phyloP scores from a whole-genome alignment of 495 filamentous ascomycete genomes.

The Hypoxylon fuscum region DNA sequence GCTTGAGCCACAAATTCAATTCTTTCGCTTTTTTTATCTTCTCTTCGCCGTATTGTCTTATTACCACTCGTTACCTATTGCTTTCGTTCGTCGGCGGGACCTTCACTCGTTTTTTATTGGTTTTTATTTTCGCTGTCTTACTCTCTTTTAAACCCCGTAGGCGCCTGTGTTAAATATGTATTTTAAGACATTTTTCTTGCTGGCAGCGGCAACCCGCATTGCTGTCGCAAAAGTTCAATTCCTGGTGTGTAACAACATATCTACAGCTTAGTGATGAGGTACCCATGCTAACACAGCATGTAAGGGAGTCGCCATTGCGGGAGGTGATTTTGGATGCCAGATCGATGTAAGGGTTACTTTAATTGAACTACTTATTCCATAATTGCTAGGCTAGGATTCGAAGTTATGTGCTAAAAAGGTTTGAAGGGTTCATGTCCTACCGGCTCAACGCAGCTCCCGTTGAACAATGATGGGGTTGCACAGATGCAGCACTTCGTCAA shows the following conservation, averaged over 20 bases:
- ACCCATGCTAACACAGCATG: constrained; percentile 12
- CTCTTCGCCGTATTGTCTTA: neutral
- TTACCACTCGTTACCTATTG: no score
- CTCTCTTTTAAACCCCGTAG: constrained; percentile 23
- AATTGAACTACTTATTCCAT: no score
- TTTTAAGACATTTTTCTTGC: constrained; percentile 27
- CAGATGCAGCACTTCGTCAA: constrained; percentile 64
- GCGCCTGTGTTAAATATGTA: constrained; percentile 38
- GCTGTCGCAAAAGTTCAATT: constrained; percentile 46
- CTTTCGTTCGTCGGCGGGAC: constrained; percentile 31
- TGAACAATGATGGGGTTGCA: constrained; percentile 50
- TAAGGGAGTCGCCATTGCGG: constrained; percentile 55
- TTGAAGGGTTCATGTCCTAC: constrained; percentile 47
- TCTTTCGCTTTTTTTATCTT: constrained; percentile 1
- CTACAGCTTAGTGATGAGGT: neutral
- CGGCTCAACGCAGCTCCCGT: constrained; percentile 45
- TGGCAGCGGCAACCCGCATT: constrained; percentile 33
- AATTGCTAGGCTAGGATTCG: neutral
- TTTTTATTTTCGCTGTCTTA: constrained; percentile 11
- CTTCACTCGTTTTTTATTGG: constrained; percentile 35
- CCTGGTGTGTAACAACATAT: constrained; percentile 39
- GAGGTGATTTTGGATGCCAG: constrained; percentile 62
- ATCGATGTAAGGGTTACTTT: constrained; percentile 50
- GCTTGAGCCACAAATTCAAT: constrained; percentile 31
- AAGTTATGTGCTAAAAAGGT: constrained; percentile 24